Conservation (phyloP, 2,329 filamentous ascomycete genomes). For the Trichoderma endophyticum region DNA sequence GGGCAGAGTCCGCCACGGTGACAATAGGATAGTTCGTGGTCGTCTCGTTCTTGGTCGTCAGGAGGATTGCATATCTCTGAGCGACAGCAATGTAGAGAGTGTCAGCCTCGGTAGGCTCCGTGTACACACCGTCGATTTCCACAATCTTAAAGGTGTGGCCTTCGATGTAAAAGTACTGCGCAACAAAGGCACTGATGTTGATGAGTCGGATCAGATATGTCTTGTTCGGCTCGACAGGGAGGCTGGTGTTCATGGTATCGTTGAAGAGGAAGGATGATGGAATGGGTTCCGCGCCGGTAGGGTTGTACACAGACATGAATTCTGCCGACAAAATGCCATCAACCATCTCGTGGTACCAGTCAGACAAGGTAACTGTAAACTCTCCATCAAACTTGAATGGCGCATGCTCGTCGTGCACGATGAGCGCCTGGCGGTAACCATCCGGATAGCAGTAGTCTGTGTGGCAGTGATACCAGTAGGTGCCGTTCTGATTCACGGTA, state of each 20-base stretch:
- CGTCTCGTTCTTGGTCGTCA: constrained; percentile 46
- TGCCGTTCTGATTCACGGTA: constrained; percentile 54
- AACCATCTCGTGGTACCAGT: constrained; percentile 61
- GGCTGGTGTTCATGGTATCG: constrained; percentile 42
- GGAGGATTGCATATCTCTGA: constrained; percentile 48
- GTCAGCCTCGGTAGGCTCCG: constrained; percentile 41
- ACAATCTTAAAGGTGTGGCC: constrained; percentile 34
- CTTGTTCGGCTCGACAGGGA: constrained; percentile 37
- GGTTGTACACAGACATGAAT: constrained; percentile 36
- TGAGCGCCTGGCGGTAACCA: constrained; percentile 46
- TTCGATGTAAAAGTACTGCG: constrained; percentile 47
- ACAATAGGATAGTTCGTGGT: constrained; percentile 45
- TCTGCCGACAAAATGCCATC: constrained; percentile 24
- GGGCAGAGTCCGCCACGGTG: constrained; percentile 23
- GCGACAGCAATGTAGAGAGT: constrained; percentile 47
- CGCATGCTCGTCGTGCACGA: constrained; percentile 51
- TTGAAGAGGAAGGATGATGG: constrained; percentile 53
- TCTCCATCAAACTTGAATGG: constrained; percentile 54
- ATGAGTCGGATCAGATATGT: constrained; percentile 54
- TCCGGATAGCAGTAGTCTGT: constrained; percentile 21
- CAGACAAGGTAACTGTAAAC: constrained; percentile 53
- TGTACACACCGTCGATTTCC: constrained; percentile 52
- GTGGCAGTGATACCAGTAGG: constrained; percentile 63
- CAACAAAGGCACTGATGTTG: constrained; percentile 51
- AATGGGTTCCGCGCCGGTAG: constrained; percentile 53